These are phyloP conservation scores for Nannochloris sp. DNA, from an alignment of 139 green algal species.

Conservation along the genomic window DNA sequence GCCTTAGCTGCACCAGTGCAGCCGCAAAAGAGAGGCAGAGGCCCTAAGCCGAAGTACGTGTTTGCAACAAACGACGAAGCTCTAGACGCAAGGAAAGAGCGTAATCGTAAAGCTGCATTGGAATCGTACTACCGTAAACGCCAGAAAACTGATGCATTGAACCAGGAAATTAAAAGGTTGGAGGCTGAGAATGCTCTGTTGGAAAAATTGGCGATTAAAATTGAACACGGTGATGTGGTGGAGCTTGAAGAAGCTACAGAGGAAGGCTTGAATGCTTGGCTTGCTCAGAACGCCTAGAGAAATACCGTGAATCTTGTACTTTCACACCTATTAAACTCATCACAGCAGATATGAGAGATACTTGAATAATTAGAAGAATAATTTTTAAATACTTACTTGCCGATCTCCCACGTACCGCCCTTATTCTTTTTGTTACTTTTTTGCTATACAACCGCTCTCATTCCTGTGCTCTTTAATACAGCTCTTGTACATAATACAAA, in stretches of 20 bases:
- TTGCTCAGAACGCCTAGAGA: constrained; percentile 5
- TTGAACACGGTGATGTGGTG: not conserved
- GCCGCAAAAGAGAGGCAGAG: constrained; percentile 11
- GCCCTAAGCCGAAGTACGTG: constrained; percentile 33
- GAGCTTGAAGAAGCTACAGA: constrained; percentile 8
- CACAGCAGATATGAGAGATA: not conserved
- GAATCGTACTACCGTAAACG: constrained; percentile 25
- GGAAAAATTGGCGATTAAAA: constrained; percentile 4
- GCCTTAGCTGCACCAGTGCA: too few relatives aligned
- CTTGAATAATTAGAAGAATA: not conserved
- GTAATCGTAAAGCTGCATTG: constrained; percentile 28
- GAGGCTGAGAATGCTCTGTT: constrained; percentile 11
- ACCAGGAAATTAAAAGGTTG: not conserved
- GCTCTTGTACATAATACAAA: too few relatives aligned
- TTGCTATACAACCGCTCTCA: too few relatives aligned
- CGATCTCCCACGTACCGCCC: too few relatives aligned
- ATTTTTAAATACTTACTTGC: not conserved
- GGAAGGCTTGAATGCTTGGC: constrained; percentile 15
- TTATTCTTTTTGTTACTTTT: too few relatives aligned
- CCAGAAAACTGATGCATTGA: not conserved
- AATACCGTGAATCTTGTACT: not conserved
- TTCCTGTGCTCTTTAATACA: too few relatives aligned
- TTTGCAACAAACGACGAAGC: constrained; percentile 19
- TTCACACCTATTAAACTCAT: not conserved
- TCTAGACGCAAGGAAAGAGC: constrained; percentile 14